Conservation (phyloP, 768 basidiomycete genomes). For the Candolleomyces eurysporus region DNA sequence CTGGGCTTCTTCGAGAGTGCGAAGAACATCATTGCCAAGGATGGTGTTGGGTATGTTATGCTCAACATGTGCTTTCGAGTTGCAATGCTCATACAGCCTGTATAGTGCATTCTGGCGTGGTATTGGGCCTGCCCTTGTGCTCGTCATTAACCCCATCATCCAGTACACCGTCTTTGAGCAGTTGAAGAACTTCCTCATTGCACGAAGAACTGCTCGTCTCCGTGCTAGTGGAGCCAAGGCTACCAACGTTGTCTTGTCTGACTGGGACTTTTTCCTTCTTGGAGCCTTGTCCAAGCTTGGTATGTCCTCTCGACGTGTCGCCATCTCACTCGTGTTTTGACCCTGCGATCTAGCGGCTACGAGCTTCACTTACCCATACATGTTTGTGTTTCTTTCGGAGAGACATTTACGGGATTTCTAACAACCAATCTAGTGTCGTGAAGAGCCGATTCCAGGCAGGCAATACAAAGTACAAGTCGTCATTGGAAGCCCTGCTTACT, state of each 20-base stretch:
- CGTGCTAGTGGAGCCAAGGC: conserved; percentile 43
- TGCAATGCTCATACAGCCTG: not conserved
- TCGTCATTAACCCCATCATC: conserved; percentile 93
- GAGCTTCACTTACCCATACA: conserved; percentile 47
- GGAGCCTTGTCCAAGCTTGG: conserved; percentile 91
- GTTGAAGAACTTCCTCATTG: conserved; percentile 80
- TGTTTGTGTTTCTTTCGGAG: conserved; percentile 28
- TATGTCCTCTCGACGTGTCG: conserved; percentile 27
- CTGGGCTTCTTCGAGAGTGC: conserved; percentile 68
- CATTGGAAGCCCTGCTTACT: conserved; percentile 71
- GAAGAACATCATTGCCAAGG: conserved; percentile 64
- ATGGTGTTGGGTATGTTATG: conserved; percentile 51
- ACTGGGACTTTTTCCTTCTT: conserved; percentile 92
- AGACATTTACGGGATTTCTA: not conserved
- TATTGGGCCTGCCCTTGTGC: conserved; percentile 86
- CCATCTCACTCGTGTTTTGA: not conserved
- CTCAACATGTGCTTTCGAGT: not conserved
- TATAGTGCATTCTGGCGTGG: conserved; percentile 85
- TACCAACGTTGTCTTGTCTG: conserved; percentile 57
- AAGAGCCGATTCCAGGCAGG: conserved; percentile 82
- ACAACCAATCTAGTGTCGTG: conserved; percentile 46
- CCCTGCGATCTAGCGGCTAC: conserved; percentile 40
- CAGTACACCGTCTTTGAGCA: conserved; percentile 96
- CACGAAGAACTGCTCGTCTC: conserved; percentile 54
- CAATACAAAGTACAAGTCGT: conserved; percentile 71